Evolutionary conservation across 73 alveolate species (phyloP).

Genomic region (Tetrahymena elliotti): DNA sequence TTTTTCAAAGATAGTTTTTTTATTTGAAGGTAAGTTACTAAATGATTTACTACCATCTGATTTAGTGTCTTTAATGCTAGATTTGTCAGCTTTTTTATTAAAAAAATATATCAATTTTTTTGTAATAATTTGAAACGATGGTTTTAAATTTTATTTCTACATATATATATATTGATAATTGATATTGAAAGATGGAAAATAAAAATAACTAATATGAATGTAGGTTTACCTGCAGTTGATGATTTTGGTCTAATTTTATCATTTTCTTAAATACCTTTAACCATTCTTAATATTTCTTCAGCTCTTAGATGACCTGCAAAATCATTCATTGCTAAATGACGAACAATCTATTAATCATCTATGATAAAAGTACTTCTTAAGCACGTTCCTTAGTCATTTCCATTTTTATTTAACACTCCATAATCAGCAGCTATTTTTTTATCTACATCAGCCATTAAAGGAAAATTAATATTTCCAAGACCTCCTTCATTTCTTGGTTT

Average conservation of each 20-base stretch:
- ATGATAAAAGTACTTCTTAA: slow-evolving; percentile 96
- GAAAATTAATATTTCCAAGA: slow-evolving; percentile 89
- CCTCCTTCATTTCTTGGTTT: slow-evolving; percentile 96
- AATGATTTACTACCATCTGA: neutral
- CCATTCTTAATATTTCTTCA: neutral
- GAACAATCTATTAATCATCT: slow-evolving; percentile 83
- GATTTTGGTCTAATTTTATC: neutral
- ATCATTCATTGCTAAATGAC: slow-evolving; percentile 91
- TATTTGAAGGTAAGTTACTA: neutral
- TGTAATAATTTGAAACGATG: neutral
- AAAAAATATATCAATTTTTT: neutral
- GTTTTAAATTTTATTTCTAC: neutral
- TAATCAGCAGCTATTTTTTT: slow-evolving; percentile 82
- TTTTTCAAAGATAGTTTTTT: slow-evolving; percentile 50
- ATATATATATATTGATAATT: too few species aligned
- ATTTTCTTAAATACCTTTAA: neutral
- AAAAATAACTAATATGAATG: neutral
- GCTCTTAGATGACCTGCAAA: slow-evolving; percentile 60
- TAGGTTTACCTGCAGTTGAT: neutral
- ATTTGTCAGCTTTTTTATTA: neutral
- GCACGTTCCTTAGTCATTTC: slow-evolving; percentile 65
- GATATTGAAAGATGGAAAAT: neutral
- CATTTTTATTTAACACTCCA: slow-evolving; percentile 72
- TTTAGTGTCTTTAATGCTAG: neutral
- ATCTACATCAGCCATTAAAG: slow-evolving; percentile 87